Base-by-base conservation (phyloP, 768 basidiomycete genomes). In the Punctularia strigosozonata region DNA sequence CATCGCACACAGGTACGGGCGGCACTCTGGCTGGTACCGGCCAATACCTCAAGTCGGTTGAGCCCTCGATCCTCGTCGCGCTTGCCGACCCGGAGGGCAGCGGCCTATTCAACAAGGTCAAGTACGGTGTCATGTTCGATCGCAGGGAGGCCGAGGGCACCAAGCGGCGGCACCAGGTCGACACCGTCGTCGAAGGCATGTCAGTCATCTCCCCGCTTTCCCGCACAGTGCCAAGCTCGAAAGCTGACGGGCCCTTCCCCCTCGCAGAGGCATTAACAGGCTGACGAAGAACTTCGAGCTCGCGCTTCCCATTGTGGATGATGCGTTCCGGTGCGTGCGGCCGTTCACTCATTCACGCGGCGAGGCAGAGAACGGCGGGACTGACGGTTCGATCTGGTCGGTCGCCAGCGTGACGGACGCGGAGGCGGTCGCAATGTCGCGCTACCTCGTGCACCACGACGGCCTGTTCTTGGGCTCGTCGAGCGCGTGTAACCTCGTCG, bases 401-500 rank as follows among this genome's bases (percentile, higher is more conserved):
- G 25, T 23, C 6, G n/a, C 7, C 53, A 92, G 92, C 42, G 77
- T 97, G 55, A 81, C 85, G 2, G 95, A 98, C 47, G 78, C 72
- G 2, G 94, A 99, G 59, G 94, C 94, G 0, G 88, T 98, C 34
- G 77, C 84, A 6, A 98, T 98, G 94, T 84, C 91, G 1, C 78
- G 92, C 7, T 90, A 90, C 54, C 72, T 99, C 15, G 89, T 95
- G 4, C 65, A 80, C 36, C 66, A 86, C 40, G 94, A 98, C 47
- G 95, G 95, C 0, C 64, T 99, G 20, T 98, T 92, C 62, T 66
- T 98, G 21, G 95, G 95, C 12, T 97, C 92, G 0, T 94, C 89
- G 43, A 92, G 88, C 50, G 94, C 95, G 0, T 92, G 90, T 54
- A 99, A 98, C 53, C 68, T 99, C 26, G 75, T 95, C n/a, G 86